Percentiles rank a stretch among this genome's conserved stretches.
Conservation (phyloP, 2,329 filamentous ascomycete genomes). For the Diaporthe ilicicola region DNA sequence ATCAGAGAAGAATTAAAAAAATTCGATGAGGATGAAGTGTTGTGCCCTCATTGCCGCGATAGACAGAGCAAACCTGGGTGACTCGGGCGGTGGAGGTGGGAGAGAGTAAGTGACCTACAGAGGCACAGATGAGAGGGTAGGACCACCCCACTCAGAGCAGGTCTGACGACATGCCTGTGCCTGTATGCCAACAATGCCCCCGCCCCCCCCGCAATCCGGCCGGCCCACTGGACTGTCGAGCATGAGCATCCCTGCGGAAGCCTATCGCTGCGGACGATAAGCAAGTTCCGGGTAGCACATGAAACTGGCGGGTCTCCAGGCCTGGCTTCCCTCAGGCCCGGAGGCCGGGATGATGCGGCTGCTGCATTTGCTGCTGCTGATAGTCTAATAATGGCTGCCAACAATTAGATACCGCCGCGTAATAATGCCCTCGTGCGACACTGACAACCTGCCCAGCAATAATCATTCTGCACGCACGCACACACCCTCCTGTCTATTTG, state of each 20-base stretch:
- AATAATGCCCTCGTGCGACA: constrained; percentile 18
- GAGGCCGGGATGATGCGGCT: neutral
- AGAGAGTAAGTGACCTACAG: neutral
- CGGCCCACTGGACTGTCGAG: neutral
- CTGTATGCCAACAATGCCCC: neutral
- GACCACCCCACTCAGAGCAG: neutral
- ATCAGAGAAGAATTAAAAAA: neutral
- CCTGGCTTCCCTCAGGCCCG: neutral
- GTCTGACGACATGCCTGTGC: constrained; percentile 10
- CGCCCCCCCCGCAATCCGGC: too few species aligned
- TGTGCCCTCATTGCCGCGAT: neutral
- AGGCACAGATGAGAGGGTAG: neutral
- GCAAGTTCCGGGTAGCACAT: constrained; percentile 10
- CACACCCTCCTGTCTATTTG: neutral
- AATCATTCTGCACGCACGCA: neutral
- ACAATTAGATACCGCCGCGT: neutral
- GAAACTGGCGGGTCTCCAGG: constrained; percentile 18
- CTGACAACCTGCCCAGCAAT: neutral
- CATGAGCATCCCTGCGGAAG: neutral
- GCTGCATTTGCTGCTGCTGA: neutral
- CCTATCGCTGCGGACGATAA: constrained; percentile 11
- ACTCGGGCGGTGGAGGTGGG: neutral
- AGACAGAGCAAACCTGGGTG: neutral
- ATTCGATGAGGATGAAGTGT: neutral
- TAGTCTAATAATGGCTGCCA: neutral